Conservation (phyloP, 441 rosid genomes). For the Populus tomentosa region DNA sequence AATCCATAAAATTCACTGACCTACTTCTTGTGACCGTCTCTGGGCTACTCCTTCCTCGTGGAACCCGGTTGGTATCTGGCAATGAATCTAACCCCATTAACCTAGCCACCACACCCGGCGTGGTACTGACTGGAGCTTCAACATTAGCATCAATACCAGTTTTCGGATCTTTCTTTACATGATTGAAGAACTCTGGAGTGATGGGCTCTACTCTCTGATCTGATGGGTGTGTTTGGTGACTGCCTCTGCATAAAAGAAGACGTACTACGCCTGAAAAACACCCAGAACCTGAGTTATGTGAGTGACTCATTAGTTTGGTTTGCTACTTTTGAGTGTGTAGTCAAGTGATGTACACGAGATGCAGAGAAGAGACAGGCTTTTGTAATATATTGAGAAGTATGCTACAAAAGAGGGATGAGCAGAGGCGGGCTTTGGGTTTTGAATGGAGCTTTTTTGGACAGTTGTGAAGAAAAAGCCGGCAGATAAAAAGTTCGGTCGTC, state of each 20-base stretch:
- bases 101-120: constrained; percentile 78
- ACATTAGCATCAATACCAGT: constrained; percentile 6
- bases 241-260: constrained; percentile 59
- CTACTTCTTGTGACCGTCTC: constrained; percentile 54
- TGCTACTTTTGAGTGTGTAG: background rate
- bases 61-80: constrained; percentile 46
- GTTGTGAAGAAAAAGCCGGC: constrained; percentile 3
- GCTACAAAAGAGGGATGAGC: constrained; percentile 5
- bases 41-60: constrained; percentile 24
- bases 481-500: constrained; percentile 20
- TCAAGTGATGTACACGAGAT: constrained; percentile 1
- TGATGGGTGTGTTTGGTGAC: constrained; percentile 74
- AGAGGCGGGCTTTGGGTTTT: constrained; percentile 43
- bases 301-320: constrained; percentile 26
- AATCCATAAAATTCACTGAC: constrained; percentile 92
- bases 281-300: constrained; percentile 39
- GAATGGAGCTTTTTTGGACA: constrained; percentile 15
- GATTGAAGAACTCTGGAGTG: constrained; percentile 15
- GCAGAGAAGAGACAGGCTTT: background rate
- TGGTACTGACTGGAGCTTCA: constrained; percentile 7
- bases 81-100: constrained; percentile 79
- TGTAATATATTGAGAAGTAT: background rate
- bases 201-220: constrained; percentile 36
- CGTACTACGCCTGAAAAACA: constrained; percentile 61
- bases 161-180: constrained; percentile 17